Base-by-base conservation (phyloP, 2,329 filamentous ascomycete species). In the Neofusicoccum laricinum region DNA sequence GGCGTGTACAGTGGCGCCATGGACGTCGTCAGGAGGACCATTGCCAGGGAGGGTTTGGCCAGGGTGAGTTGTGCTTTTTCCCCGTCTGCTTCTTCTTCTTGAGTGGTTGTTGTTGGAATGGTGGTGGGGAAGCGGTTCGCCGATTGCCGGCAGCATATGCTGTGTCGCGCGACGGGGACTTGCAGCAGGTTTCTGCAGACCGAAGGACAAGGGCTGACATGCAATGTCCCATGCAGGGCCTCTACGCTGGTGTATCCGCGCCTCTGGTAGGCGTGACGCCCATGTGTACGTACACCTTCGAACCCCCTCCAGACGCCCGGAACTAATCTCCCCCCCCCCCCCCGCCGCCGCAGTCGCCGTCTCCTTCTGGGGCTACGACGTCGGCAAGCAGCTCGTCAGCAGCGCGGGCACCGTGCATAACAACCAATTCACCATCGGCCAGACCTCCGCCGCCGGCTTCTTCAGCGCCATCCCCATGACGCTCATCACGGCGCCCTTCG, bases 391-490 rank as follows among this genome's bases (percentile, higher is more conserved):
- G 71, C 84, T 99, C 71, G 93, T 99, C 65, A 85, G 87, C 70
- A 82, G 80, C 67, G 79, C 90, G 69, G 89, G 88, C 38, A 83
- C 85, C 15, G 87, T 87, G 64, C 82, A 88, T 69, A 87, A 92
- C 77, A 82, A 86, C 61, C 86, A 89, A 70, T 92, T 91, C 80
- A 88, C 88, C 65, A 93, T 97, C 73, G 90, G 84, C 48, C 95
- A 99, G 78, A 88, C 96, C 79, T 95, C 92, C 38, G 86, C 92
- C 40, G 95, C 95, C 14, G 95, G 95, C 68, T 97, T 97, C 72
- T 79, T 99, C 86, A 96, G 92, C 74, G 95, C 95, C 66, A 90
- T 99, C 66, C 95, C 95, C 73, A 96, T 96, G 92, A 99, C 95
- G 3, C 80, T 92, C 78, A 97, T 99, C 81, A 98, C 95, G n/a